phyloP scores from a whole-genome alignment of 2,329 filamentous ascomycete genomes.

The Rutstroemia sp. region DNA sequence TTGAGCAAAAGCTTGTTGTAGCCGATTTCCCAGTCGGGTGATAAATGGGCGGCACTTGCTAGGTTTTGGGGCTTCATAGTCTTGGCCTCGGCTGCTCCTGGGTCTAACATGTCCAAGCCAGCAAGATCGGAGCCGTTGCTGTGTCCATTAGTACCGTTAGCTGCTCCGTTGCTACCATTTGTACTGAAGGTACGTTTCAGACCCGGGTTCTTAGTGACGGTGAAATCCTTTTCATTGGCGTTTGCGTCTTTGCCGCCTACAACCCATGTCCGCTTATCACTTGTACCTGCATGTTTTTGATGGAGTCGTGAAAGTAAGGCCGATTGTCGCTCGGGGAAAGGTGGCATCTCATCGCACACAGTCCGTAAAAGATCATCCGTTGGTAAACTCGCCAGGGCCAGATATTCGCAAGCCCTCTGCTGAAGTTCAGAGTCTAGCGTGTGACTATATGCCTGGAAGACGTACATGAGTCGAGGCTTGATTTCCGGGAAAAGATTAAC shows the following conservation, averaged over 20 bases:
- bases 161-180: conserved; percentile 37
- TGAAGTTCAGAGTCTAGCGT: conserved; percentile 93
- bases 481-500: conserved; percentile 98
- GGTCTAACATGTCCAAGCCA: conserved; percentile 70
- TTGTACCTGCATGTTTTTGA: conserved; percentile 87
- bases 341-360: conserved; percentile 97
- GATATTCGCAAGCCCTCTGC: conserved; percentile 92
- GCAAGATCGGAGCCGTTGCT: conserved; percentile 55
- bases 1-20: conserved; percentile 76
- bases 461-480: conserved; percentile 84
- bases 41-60: conserved; percentile 85
- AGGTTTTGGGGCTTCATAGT: conserved; percentile 68
- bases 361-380: conserved; percentile 89
- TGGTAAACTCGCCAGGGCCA: conserved; percentile 75
- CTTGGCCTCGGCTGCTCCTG: conserved; percentile 50
- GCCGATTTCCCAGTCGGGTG: conserved; percentile 88
- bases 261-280: conserved; percentile 94
- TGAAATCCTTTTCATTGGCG: conserved; percentile 69
- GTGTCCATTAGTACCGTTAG: conserved; percentile 45
- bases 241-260: conserved; percentile 97
- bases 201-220: conserved; percentile 71
- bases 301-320: conserved; percentile 86
- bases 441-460: conserved; percentile 89
- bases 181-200: conserved; percentile 81
- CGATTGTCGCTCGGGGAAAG: conserved; percentile 90